These are phyloP conservation scores for Phialemonium atrogriseum DNA, from an alignment of 2,329 filamentous ascomycete genomes.

Conservation along the genomic window DNA sequence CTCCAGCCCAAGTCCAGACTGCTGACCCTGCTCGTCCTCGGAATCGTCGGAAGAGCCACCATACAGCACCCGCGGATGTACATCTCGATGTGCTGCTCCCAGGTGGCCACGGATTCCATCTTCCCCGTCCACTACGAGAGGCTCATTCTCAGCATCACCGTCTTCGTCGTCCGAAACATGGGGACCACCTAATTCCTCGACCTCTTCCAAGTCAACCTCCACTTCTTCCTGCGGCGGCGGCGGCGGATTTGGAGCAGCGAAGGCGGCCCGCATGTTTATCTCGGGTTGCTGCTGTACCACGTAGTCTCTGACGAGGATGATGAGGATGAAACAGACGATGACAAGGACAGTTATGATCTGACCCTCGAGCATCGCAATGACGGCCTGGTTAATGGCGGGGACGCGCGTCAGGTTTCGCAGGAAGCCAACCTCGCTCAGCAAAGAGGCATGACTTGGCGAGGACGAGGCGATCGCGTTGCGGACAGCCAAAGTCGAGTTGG, in stretches of 20 bases:
- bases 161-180: background rate
- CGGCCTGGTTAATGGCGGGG: slow-evolving; percentile 62
- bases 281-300: slow-evolving; percentile 96
- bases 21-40: too few relatives aligned
- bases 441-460: slow-evolving; percentile 24
- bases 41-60: too few relatives aligned
- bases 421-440: slow-evolving; percentile 50
- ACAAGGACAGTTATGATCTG: slow-evolving; percentile 89
- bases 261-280: slow-evolving; percentile 68
- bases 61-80: too few relatives aligned
- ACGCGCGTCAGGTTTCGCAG: slow-evolving; percentile 59
- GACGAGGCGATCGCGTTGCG: slow-evolving; percentile 10
- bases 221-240: background rate
- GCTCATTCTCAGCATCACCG: too few relatives aligned
- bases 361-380: slow-evolving; percentile 82
- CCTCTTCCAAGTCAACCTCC: too few relatives aligned
- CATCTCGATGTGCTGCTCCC: too few relatives aligned
- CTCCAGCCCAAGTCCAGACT: too few relatives aligned
- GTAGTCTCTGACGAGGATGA: slow-evolving; percentile 94
- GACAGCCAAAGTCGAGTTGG: slow-evolving; percentile 12
- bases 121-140: too few relatives aligned
- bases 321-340: slow-evolving; percentile 89
- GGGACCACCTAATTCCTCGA: too few relatives aligned
- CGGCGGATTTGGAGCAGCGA: slow-evolving; percentile 32
- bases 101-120: too few relatives aligned